A percentile compares a stretch with the other conserved stretches of the same genome.
These are phyloP conservation scores for Pezicula radicicola DNA, from an alignment of 2,329 filamentous ascomycete species.

Conservation along the genomic window DNA sequence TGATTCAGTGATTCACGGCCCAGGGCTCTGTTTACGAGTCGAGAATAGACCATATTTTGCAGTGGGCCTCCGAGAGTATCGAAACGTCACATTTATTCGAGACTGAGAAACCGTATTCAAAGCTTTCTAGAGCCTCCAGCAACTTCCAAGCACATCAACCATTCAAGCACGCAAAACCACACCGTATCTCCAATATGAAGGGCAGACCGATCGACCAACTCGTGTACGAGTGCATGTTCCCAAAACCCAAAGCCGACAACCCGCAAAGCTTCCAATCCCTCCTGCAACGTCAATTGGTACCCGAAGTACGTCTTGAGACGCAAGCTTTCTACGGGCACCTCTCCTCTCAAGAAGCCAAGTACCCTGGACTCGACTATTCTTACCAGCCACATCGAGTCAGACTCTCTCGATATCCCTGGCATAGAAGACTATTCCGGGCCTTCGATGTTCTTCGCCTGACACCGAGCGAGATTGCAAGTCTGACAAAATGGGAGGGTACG, in stretches of 20 bases:
- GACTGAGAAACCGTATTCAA: background rate
- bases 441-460: slow-evolving; percentile 71
- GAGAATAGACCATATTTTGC: no score
- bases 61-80: no score
- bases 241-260: slow-evolving; percentile 63
- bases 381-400: slow-evolving; percentile 71
- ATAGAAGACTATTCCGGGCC: slow-evolving; percentile 71
- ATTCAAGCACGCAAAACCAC: background rate
- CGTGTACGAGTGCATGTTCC: slow-evolving; percentile 73
- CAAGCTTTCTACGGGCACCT: slow-evolving; percentile 72
- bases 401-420: slow-evolving; percentile 74
- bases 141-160: slow-evolving; percentile 3
- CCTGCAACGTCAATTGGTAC: slow-evolving; percentile 66
- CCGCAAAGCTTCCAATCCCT: slow-evolving; percentile 69
- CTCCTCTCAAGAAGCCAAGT: slow-evolving; percentile 76
- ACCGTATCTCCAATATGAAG: slow-evolving; percentile 55
- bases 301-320: slow-evolving; percentile 75
- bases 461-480: slow-evolving; percentile 62
- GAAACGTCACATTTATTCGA: no score
- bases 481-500: slow-evolving; percentile 82
- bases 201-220: slow-evolving; percentile 67
- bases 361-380: slow-evolving; percentile 77
- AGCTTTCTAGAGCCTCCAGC: background rate
- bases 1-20: no score
- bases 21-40: no score